Evolutionary conservation across 129 eudicot genomes (phyloP).

Genomic region (Tagetes erecta): DNA sequence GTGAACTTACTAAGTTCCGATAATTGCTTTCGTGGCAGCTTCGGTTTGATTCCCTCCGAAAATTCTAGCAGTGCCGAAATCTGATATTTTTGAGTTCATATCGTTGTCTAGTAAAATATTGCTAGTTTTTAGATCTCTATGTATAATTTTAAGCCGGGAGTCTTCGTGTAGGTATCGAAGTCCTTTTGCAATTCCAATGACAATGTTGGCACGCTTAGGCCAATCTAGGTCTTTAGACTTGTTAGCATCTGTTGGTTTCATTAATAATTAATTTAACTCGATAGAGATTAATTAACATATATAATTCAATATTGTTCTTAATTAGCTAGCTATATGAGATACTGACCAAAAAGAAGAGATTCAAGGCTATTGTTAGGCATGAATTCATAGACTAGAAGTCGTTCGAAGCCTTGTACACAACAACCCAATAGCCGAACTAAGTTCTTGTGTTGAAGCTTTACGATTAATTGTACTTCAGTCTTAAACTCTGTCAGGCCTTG

Average conservation of each 20-base stretch:
- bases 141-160: conserved; percentile 46
- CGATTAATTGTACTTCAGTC: conserved; percentile 47
- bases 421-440: conserved; percentile 48
- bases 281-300: background rate
- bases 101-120: conserved; percentile 42
- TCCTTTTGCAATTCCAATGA: conserved; percentile 50
- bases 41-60: conserved; percentile 34
- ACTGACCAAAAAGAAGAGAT: conserved; percentile 42
- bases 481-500: conserved; percentile 58
- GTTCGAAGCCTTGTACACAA: conserved; percentile 45
- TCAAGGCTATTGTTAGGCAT: conserved; percentile 55
- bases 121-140: conserved; percentile 44
- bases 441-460: conserved; percentile 52
- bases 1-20: conserved; percentile 49
- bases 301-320: background rate
- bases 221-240: conserved; percentile 40
- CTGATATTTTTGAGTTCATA: conserved; percentile 50
- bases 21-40: conserved; percentile 42
- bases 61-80: conserved; percentile 54
- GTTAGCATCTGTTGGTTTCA: conserved; percentile 35
- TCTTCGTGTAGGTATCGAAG: conserved; percentile 57
- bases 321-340: background rate
- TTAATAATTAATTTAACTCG: background rate
- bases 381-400: conserved; percentile 51
- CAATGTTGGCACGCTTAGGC: conserved; percentile 45